Evolutionary conservation across 371 early-diverging fungal genomes (phyloP), one percentile per base, ranked within the genome.

Genomic region (Syncephalastrum racemosum): DNA sequence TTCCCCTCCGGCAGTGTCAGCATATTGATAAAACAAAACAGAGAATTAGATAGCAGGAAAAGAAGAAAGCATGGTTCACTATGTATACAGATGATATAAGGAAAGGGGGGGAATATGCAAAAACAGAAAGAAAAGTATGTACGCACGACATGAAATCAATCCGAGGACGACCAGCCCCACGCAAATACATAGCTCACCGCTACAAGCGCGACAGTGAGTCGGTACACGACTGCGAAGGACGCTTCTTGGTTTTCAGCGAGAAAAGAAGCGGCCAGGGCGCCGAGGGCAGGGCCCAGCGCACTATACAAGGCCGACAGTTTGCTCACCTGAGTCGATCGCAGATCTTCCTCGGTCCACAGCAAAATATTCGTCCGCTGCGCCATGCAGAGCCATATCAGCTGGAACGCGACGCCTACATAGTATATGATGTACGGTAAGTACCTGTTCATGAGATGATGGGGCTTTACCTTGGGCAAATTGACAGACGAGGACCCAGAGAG

Each of bases 91-190:
- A 23, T 23, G 47, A 47, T 44, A 50, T 46, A 56, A 24, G 23
- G 42, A 14, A 23, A 52, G 43, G 4, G 22, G 39, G 3, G 50
- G 48, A 40, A 7, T 13, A n/a, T 31, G 24, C 16, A 24, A 18
- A 15, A 13, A 49, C 18, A 55, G 23, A n/a, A n/a, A 45, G 16
- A 24, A 44, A 54, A 8, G 4, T 19, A 50, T 31, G 51, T 50
- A 25, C n/a, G 27, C 22, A 22, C 24, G 22, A 54, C 4, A 58
- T 46, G 18, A 18, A 20, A 15, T 60, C 46, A 66, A 41, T 71
- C 66, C 10, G 58, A 51, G 14, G 63, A 54, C 18, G 67, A 67
- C 75, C 71, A 71, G n/a, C 75, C 75, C 75, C 75, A 75, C 19
- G 75, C 65, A 4, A 70, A 49, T 23, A 75, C 68, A 43, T 71